phyloP scores from a whole-genome alignment of 208 protist genomes.

The Leptomonas pyrrhocoris region DNA sequence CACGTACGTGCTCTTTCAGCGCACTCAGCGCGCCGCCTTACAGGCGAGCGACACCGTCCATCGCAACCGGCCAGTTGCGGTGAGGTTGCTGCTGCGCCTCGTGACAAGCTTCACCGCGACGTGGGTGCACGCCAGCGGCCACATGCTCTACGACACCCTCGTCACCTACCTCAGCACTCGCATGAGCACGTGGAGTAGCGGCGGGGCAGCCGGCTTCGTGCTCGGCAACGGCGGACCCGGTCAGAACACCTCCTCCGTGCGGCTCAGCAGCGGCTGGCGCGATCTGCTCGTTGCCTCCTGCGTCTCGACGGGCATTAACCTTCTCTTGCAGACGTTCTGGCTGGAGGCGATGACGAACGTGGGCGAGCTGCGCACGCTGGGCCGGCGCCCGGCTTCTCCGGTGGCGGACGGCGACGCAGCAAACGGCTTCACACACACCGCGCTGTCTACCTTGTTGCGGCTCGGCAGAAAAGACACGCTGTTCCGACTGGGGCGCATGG shows the following conservation, averaged over 20 bases:
- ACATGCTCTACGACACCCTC: slow-evolving; percentile 35
- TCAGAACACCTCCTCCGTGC: not conserved
- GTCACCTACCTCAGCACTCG: slow-evolving; percentile 35
- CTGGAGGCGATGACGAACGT: slow-evolving; percentile 27
- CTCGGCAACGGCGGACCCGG: slow-evolving; percentile 9
- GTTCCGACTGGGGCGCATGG: slow-evolving; percentile 23
- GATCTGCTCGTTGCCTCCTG: slow-evolving; percentile 31
- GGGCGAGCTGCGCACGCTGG: slow-evolving; percentile 24
- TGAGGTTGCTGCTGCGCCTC: slow-evolving; percentile 21
- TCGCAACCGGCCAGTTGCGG: not conserved
- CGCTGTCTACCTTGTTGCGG: slow-evolving; percentile 18
- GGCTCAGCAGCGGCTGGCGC: slow-evolving; percentile 26
- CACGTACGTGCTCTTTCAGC: slow-evolving; percentile 25
- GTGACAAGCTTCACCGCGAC: slow-evolving; percentile 35
- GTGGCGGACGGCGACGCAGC: slow-evolving; percentile 1
- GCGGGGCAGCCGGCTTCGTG: slow-evolving; percentile 6
- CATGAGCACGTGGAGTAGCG: slow-evolving; percentile 16
- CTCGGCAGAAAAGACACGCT: slow-evolving; percentile 23
- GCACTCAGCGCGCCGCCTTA: slow-evolving; percentile 12
- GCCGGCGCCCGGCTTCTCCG: not conserved
- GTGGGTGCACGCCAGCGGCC: slow-evolving; percentile 32
- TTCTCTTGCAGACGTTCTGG: slow-evolving; percentile 24
- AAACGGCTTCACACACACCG: slow-evolving; percentile 10
- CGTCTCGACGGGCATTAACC: slow-evolving; percentile 29
- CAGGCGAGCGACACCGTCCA: not conserved